Evolutionary conservation across 805 yeast species (phyloP), one percentile per base, ranked within the genome.

Genomic region (Cyberlindnera amylophila): DNA sequence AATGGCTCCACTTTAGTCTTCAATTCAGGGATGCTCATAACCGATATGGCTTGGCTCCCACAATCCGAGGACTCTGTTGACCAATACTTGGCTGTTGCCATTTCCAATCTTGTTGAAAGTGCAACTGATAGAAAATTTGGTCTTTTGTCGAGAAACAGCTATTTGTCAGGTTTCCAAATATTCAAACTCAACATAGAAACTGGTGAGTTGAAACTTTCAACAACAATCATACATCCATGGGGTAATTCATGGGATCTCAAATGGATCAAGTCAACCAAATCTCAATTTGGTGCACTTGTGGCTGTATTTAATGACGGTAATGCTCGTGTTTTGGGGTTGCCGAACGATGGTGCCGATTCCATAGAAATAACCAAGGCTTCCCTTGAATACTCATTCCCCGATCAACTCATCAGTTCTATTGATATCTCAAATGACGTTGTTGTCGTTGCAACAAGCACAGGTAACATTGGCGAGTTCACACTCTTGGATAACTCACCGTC

Each of bases 231-330:
- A 3, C 72, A 66, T 64, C 29, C 53, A 2, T 67, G 71, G 53
- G 85, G 85, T 2, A 72, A 68, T 6, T 59, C 71, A 2, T 52
- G 66, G 34, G 62, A 66, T 37, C 48, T 75, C 27, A 53, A 58
- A n/a, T 69, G 71, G 75, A 50, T 62, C 15, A 68, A 74, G 1
- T 42, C 61, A 61, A 37, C 52, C 41, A 21, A 21, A 21, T 67
- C 74, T 56, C 37, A 49, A 2, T 34, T 72, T 13, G 79, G 79
- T 2, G 64, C 72, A 0, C 50, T 81, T n/a, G 71, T 71, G 5
- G 79, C 77, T 10, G 66, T 68, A 0, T 76, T 77, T 46, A 75
- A 75, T 32, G 83, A 79, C 57, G 90, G 90, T 0, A 57, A 65
- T 5, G 57, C 79, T 4, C 78, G 77, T 42, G 52, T 81, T 5